A percentile compares a stretch with the other conserved stretches of the same genome.
phyloP scores from a whole-genome alignment of 2,329 filamentous ascomycete species.

The Aspergillus brunneoviolaceus region DNA sequence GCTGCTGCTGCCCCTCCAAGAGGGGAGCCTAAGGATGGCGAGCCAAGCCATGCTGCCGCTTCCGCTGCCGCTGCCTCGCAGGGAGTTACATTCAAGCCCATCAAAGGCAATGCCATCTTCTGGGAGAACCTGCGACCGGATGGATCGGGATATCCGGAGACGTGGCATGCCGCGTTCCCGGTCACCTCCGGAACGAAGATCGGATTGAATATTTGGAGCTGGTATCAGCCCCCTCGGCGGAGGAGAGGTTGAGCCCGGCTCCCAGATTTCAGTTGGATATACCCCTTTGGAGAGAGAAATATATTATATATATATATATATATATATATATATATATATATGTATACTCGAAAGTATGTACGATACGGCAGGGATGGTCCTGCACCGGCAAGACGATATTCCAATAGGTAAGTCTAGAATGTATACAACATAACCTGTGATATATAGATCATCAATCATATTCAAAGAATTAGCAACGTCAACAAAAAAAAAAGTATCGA shows the following conservation, averaged over 20 bases:
- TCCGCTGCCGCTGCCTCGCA: slow-evolving; percentile 7
- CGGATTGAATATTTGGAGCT: slow-evolving; percentile 66
- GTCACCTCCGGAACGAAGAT: slow-evolving; percentile 58
- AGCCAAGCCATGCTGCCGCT: too few species aligned
- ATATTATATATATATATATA: background rate
- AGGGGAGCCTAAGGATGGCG: too few species aligned
- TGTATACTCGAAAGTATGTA: background rate
- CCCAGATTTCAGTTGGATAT: slow-evolving; percentile 5
- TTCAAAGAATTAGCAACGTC: background rate
- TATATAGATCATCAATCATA: slow-evolving; percentile 6
- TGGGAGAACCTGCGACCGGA: slow-evolving; percentile 61
- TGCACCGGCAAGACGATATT: too few species aligned
- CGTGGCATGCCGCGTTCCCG: slow-evolving; percentile 61
- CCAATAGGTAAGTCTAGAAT: background rate
- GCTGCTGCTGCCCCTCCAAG: too few species aligned
- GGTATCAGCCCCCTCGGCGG: slow-evolving; percentile 49
- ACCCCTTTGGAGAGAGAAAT: background rate
- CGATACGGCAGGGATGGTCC: too few species aligned
- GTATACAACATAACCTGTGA: slow-evolving; percentile 1
- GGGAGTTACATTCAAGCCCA: slow-evolving; percentile 59
- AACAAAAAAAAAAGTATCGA: too few species aligned
- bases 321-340: background rate
- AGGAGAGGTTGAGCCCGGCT: slow-evolving; percentile 6
- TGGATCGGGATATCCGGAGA: slow-evolving; percentile 58
- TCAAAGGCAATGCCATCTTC: slow-evolving; percentile 59